Evolutionary conservation across 495 filamentous ascomycete genomes (phyloP).

Genomic region (Bombardia bombarda): DNA sequence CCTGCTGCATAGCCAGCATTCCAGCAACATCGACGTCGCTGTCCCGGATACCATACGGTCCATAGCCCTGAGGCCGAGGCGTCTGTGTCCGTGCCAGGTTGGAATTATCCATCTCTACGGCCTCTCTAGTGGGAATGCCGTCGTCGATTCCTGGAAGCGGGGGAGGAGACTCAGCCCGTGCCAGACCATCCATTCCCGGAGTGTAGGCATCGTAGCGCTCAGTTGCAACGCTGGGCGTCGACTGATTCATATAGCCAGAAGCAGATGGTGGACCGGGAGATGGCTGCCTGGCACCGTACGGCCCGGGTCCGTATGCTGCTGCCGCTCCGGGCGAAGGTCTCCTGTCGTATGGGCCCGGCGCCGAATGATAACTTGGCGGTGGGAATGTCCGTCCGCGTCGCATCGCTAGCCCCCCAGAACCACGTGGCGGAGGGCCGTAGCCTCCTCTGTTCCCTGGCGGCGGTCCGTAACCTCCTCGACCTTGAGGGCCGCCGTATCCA

Average conservation of each 20-base stretch:
- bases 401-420: constrained; percentile 45
- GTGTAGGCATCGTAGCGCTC: constrained; percentile 35
- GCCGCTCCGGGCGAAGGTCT: constrained; percentile 37
- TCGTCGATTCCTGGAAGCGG: constrained; percentile 51
- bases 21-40: constrained; percentile 62
- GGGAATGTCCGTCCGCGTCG: constrained; percentile 45
- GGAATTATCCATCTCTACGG: constrained; percentile 74
- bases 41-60: constrained; percentile 48
- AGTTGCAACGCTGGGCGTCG: constrained; percentile 21
- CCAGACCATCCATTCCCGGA: constrained; percentile 30
- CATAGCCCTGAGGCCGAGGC: constrained; percentile 32
- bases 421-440: constrained; percentile 47
- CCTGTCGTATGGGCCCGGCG: constrained; percentile 35
- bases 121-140: constrained; percentile 52
- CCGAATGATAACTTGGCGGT: constrained; percentile 42
- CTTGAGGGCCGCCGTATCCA: constrained; percentile 33
- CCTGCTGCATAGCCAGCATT: constrained; percentile 61
- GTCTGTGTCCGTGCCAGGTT: constrained; percentile 44
- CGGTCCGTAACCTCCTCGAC: constrained; percentile 39
- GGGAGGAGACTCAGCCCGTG: constrained; percentile 54
- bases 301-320: constrained; percentile 29
- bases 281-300: constrained; percentile 24
- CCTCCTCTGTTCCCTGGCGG: constrained; percentile 29
- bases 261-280: constrained; percentile 28
- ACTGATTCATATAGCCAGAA: constrained; percentile 29